Evolutionary conservation across 2,329 filamentous ascomycete genomes (phyloP), one percentile per base, ranked within the genome.

Genomic region (Rugonectria rugulosa): DNA sequence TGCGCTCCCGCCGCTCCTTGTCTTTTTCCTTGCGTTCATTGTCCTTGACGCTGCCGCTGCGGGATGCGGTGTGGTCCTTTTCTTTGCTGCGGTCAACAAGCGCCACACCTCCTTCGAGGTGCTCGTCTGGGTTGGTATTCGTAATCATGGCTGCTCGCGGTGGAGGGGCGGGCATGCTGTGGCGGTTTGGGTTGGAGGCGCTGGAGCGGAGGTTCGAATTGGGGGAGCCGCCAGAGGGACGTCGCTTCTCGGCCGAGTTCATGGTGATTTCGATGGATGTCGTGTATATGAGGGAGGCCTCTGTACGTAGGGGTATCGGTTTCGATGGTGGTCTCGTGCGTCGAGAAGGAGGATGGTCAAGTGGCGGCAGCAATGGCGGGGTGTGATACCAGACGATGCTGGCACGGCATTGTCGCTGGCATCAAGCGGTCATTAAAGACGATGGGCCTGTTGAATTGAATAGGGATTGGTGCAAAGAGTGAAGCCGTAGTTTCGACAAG

Each of bases 161-260:
- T 11, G 69, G 72, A 55, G 66, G 51, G 24, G 67, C 65, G 7
- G 70, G 72, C 65, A 64, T 67, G 59, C 61, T 66, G 56, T 62
- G 67, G 56, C 70, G 63, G 40, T 63, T 65, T 46, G 71, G 71
- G 34, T 56, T 72, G 56, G 55, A 70, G 46, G 59, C 72, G 32
- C 52, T 44, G 46, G 56, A 50, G 29, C 57, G 60, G 14, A 56
- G 14, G 37, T 55, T 54, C 57, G 60, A 55, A 47, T 50, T 62
- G 60, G 53, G 59, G 54, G 56, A 66, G 66, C 58, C 60, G n/a
- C n/a, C n/a, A n/a, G n/a, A n/a, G 50, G 68, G 72, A 59, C 78
- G 77, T 64, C 78, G 77, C 70, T 79, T 81, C 56, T 81, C 77
- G 41, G 77, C 69, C 38, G 70, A 62, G 59, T 72, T 75, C 77